Percentiles rank a stretch among this genome's conserved stretches.
These are phyloP conservation scores for Penicillium egyptiacum DNA, from an alignment of 495 filamentous ascomycete species.

Conservation along the genomic window DNA sequence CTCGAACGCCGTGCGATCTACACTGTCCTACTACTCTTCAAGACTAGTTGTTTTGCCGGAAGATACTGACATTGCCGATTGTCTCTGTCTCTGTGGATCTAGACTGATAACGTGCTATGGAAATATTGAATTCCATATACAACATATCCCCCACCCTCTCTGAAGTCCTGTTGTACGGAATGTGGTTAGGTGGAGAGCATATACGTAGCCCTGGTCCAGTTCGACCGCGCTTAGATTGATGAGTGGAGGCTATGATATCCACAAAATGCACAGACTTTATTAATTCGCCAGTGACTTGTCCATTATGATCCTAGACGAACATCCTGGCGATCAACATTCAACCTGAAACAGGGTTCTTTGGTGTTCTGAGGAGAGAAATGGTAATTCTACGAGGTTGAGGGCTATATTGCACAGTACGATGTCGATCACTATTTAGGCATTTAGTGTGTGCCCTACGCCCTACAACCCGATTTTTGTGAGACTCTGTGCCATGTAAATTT, in stretches of 20 bases:
- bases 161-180: not conserved
- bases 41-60: conserved; percentile 8
- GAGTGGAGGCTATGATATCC: conserved; percentile 11
- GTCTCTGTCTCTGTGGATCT: conserved; percentile 2
- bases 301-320: conserved; percentile 10
- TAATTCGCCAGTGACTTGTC: conserved; percentile 9
- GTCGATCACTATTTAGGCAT: conserved; percentile 1
- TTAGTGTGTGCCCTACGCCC: not conserved
- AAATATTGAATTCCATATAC: not conserved
- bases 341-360: conserved; percentile 1
- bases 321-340: conserved; percentile 15
- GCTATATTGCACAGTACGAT: not conserved
- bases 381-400: too few species aligned
- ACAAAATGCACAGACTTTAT: conserved; percentile 9
- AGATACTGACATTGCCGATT: not conserved
- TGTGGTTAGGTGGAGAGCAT: conserved; percentile 7
- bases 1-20: conserved; percentile 11
- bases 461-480: not conserved
- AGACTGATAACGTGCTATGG: not conserved
- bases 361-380: not conserved
- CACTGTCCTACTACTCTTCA: conserved; percentile 3
- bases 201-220: conserved; percentile 1
- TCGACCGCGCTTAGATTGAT: conserved; percentile 2
- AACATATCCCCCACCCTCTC: not conserved
- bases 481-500: not conserved